Evolutionary conservation across 2,329 filamentous ascomycete genomes (phyloP).

Genomic region (Blastomyces emzantsi): DNA sequence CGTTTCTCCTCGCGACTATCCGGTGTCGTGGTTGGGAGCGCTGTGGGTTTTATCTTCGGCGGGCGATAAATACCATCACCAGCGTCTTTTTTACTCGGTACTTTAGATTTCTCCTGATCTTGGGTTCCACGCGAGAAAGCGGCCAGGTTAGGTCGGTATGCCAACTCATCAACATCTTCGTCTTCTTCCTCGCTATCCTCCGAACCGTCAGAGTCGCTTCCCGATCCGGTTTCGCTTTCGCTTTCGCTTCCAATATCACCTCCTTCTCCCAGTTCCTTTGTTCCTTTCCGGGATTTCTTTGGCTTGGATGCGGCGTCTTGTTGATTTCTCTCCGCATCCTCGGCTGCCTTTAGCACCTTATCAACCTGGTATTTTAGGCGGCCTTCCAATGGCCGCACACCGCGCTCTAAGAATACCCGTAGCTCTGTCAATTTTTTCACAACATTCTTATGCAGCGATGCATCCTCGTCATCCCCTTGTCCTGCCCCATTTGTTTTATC

Average conservation of each 20-base stretch:
- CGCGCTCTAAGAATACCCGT: constrained; percentile 86
- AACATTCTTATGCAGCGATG: constrained; percentile 54
- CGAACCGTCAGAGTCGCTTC: constrained; percentile 19
- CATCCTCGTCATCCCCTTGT: constrained; percentile 16
- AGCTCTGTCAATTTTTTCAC: constrained; percentile 84
- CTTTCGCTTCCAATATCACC: constrained; percentile 30
- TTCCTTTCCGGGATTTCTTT: constrained; percentile 23
- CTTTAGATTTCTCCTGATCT: constrained; percentile 25
- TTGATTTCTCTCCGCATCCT: constrained; percentile 38
- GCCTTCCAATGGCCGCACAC: constrained; percentile 79
- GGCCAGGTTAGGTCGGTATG: constrained; percentile 53
- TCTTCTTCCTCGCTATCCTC: constrained; percentile 24
- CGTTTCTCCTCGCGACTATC: constrained; percentile 52
- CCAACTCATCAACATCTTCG: constrained; percentile 49
- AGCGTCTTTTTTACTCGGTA: constrained; percentile 23
- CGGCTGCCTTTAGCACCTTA: constrained; percentile 80
- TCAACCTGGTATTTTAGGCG: constrained; percentile 93
- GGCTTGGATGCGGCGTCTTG: constrained; percentile 23
- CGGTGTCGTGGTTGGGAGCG: constrained; percentile 59
- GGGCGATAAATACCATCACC: constrained; percentile 72
- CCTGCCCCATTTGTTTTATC: constrained; percentile 28
- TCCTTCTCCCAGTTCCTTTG: constrained; percentile 26
- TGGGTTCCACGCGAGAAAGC: constrained; percentile 33
- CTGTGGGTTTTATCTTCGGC: constrained; percentile 75
- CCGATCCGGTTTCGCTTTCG: constrained; percentile 26